A percentile compares a stretch with the other conserved stretches of the same genome.
These are phyloP conservation scores for Fusarium chlamydosporum DNA, from an alignment of 2,329 filamentous ascomycete genomes.

Conservation along the genomic window DNA sequence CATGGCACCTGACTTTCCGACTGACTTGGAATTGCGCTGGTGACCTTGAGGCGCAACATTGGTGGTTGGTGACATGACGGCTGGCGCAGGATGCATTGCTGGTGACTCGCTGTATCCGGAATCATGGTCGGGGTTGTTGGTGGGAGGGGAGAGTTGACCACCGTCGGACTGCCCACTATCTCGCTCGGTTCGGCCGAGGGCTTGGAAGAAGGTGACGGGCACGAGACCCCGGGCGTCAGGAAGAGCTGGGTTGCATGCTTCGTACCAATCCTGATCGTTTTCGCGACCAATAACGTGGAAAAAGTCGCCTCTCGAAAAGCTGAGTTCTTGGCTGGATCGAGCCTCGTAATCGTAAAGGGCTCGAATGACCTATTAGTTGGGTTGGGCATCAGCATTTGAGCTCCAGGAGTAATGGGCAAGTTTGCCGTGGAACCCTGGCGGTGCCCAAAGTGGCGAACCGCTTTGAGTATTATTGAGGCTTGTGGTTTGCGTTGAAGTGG, in stretches of 20 bases:
- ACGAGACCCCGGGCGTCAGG: constrained; percentile 91
- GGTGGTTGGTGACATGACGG: constrained; percentile 31
- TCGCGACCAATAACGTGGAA: constrained; percentile 98
- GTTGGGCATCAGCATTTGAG: constrained; percentile 41
- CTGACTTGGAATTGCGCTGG: constrained; percentile 64
- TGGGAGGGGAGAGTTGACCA: constrained; percentile 61
- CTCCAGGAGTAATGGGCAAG: constrained; percentile 21
- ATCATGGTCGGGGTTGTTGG: constrained; percentile 82
- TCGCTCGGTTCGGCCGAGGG: constrained; percentile 90
- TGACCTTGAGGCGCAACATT: constrained; percentile 55
- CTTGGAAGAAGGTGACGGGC: constrained; percentile 93
- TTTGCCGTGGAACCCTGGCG: constrained; percentile 35
- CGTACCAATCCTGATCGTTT: constrained; percentile 96
- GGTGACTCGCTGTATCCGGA: constrained; percentile 77
- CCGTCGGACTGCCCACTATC: constrained; percentile 82
- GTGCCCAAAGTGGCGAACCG: constrained; percentile 29
- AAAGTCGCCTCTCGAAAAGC: constrained; percentile 95
- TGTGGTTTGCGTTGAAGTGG: constrained; percentile 21
- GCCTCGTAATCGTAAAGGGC: constrained; percentile 94
- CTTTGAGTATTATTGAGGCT: constrained; percentile 38
- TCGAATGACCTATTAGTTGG: constrained; percentile 82
- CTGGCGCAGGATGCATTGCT: constrained; percentile 49
- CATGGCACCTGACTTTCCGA: constrained; percentile 78
- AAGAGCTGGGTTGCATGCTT: constrained; percentile 94
- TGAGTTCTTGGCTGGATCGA: constrained; percentile 81